These are phyloP conservation scores for Monosporozyma aerobia DNA, from an alignment of 805 yeast species.

Conservation along the genomic window DNA sequence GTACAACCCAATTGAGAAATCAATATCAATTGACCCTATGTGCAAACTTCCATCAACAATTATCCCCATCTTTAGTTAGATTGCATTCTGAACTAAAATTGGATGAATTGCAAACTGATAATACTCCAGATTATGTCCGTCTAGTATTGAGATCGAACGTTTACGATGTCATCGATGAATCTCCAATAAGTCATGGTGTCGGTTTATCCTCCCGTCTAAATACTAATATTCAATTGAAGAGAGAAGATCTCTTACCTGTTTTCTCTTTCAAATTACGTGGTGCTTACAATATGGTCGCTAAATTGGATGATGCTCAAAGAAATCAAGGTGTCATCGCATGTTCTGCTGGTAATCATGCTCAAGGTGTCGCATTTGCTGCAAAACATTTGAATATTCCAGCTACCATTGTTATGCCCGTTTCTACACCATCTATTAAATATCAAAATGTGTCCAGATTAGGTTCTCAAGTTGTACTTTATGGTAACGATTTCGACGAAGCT, in stretches of 20 bases:
- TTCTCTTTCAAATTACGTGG: slow-evolving; percentile 95
- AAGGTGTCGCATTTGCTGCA: slow-evolving; percentile 94
- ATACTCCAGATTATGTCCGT: slow-evolving; percentile 88
- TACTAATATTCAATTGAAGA: slow-evolving; percentile 66
- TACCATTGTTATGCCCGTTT: slow-evolving; percentile 96
- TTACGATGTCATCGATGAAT: slow-evolving; percentile 87
- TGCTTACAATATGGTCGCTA: slow-evolving; percentile 95
- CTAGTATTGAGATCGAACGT: slow-evolving; percentile 86
- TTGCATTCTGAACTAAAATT: slow-evolving; percentile 25
- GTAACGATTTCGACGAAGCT: slow-evolving; percentile 94
- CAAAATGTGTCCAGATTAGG: slow-evolving; percentile 89
- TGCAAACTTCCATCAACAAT: slow-evolving; percentile 9
- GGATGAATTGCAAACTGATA: slow-evolving; percentile 47
- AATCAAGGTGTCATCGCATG: slow-evolving; percentile 92
- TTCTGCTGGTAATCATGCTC: slow-evolving; percentile 99
- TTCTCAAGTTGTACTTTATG: slow-evolving; percentile 84
- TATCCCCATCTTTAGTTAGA: slow-evolving; percentile 17
- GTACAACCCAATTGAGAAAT: background rate
- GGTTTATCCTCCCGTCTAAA: slow-evolving; percentile 67
- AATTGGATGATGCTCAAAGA: slow-evolving; percentile 48
- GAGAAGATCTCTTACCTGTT: slow-evolving; percentile 92
- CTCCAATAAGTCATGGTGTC: slow-evolving; percentile 72
- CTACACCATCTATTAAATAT: slow-evolving; percentile 91
- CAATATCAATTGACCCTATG: slow-evolving; percentile 5
- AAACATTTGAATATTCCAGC: slow-evolving; percentile 79